Base-by-base conservation (phyloP, 805 yeast species). In the Candida anglica region DNA sequence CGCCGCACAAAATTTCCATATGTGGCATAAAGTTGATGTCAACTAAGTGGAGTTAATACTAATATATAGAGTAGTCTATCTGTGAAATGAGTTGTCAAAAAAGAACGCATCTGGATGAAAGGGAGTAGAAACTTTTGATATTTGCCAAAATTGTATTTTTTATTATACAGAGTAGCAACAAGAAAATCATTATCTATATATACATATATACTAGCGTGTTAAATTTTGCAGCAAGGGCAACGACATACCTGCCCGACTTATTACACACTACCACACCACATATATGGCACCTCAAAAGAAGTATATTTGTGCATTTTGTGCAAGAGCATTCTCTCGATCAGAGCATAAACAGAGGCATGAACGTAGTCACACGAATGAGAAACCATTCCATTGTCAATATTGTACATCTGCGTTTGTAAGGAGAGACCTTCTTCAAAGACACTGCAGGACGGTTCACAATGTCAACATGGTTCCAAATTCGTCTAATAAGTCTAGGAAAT, bases 281-380 rank as follows among this genome's bases (percentile, higher is more conserved):
- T n/a, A 6, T 19, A 51, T 51, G 62, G 63, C 62, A 13, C 62
- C 80, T 25, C 80, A 73, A 46, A 72, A 81, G 45, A 77, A 83
- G 47, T 84, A 83, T 56, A 73, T 81, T 25, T 85, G 95, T 59
- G 77, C 84, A 5, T 84, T 75, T 51, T 85, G 95, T 48, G 85
- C 88, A 20, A 67, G 89, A 42, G 81, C 86, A 5, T 84, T 84
- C 50, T 77, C 87, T n/a, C 63, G 93, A 33, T 75, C 84, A 8
- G 93, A 84, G 53, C 93, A 84, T 55, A 73, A 81, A 45, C 75
- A 81, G 27, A 71, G 93, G 31, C 93, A 84, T 48, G 91, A 84
- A 54, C 60, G 89, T 18, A 79, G 87, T 1, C 93, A 84, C 51
- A 82, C 88, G 10, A 82, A 82, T 47, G 86, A 80, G 48, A 77